Evolutionary conservation across 768 basidiomycete genomes (phyloP).

Genomic region (Zangia roseola): DNA sequence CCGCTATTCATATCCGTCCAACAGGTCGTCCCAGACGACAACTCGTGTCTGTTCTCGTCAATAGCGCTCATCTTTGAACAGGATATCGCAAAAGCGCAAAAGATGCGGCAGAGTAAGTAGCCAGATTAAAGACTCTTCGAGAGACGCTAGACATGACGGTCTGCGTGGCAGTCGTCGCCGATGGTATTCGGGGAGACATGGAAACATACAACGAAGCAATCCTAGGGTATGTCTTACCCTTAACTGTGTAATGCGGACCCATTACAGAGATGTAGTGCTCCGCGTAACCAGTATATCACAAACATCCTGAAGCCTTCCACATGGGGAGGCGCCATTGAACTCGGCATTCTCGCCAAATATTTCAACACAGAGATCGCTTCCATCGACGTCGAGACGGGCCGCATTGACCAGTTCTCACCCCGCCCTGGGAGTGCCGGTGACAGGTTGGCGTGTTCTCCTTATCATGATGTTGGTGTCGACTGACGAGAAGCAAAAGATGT

Average conservation of each 20-base stretch:
- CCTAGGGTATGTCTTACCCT: constrained; percentile 59
- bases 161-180: constrained; percentile 67
- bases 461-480: background rate
- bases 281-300: constrained; percentile 67
- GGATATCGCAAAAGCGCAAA: constrained; percentile 63
- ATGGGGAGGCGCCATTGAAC: constrained; percentile 97
- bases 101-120: constrained; percentile 69
- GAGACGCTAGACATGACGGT: constrained; percentile 5
- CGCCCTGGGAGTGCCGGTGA: constrained; percentile 35
- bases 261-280: constrained; percentile 38
- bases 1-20: constrained; percentile 1
- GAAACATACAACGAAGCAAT: constrained; percentile 81
- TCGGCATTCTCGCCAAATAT: constrained; percentile 79
- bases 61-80: constrained; percentile 86
- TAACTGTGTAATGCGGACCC: background rate
- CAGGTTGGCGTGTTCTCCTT: constrained; percentile 16
- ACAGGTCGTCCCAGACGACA: constrained; percentile 94
- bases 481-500: constrained; percentile 40
- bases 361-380: constrained; percentile 85
- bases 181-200: constrained; percentile 71
- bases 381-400: constrained; percentile 89
- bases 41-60: constrained; percentile 91
- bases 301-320: constrained; percentile 77
- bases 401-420: constrained; percentile 74
- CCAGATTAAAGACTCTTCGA: background rate